Conservation (phyloP, 176 grass and related monocot genomes). For the Melocanna baccifera region DNA sequence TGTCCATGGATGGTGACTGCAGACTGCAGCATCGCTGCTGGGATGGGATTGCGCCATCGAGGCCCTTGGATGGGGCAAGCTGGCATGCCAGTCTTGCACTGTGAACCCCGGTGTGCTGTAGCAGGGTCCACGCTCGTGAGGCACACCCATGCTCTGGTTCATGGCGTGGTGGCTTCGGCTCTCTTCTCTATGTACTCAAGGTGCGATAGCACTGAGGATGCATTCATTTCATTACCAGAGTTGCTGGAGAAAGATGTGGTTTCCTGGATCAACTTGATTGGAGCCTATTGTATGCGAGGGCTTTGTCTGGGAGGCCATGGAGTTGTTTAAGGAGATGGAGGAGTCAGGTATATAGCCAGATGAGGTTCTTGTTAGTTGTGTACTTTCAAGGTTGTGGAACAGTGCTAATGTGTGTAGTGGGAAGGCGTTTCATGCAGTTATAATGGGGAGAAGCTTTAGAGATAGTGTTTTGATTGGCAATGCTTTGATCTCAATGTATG, state of each 20-base stretch:
- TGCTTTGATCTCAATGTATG: conserved; percentile 68
- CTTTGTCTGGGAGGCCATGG: conserved; percentile 30
- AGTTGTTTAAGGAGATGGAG: conserved; percentile 43
- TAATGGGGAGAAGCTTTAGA: conserved; percentile 53
- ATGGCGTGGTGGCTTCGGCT: conserved; percentile 20
- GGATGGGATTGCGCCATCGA: too few species aligned
- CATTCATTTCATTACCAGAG: conserved; percentile 43
- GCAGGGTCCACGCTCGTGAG: too few species aligned
- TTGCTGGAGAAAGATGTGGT: conserved; percentile 61
- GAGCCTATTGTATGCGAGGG: conserved; percentile 49
- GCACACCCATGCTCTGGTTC: too few species aligned
- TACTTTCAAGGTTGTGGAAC: conserved; percentile 53
- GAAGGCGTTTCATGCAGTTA: conserved; percentile 61
- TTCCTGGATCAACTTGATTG: conserved; percentile 73
- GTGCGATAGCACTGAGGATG: conserved; percentile 48
- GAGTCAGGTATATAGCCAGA: conserved; percentile 53
- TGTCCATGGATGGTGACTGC: too few species aligned
- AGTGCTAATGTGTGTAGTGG: conserved; percentile 9
- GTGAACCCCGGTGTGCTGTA: too few species aligned
- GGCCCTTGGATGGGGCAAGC: too few species aligned
- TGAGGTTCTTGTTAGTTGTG: conserved; percentile 55
- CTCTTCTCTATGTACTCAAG: conserved; percentile 77
- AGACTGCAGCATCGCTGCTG: too few species aligned
- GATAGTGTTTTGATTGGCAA: conserved; percentile 37
- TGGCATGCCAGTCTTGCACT: too few species aligned